These are phyloP conservation scores for Candida coleopterorum DNA, from an alignment of 805 yeast genomes.

Conservation along the genomic window DNA sequence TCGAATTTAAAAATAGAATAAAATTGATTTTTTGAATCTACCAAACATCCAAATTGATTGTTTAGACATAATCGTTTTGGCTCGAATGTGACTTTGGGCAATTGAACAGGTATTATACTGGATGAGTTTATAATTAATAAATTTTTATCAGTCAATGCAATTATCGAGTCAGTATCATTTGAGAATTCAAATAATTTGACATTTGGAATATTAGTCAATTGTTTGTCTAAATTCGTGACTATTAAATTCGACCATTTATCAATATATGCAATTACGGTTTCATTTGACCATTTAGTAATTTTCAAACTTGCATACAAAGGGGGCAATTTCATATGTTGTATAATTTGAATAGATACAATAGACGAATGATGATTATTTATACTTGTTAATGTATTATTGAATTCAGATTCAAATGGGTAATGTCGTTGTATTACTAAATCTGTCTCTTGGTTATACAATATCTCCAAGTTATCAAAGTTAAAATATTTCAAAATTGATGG, in stretches of 20 bases:
- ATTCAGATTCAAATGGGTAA: background rate
- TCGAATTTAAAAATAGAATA: slow-evolving; percentile 27
- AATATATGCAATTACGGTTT: slow-evolving; percentile 4
- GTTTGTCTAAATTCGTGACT: background rate
- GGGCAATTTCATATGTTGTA: slow-evolving; percentile 3
- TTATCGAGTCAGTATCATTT: background rate
- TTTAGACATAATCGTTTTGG: slow-evolving; percentile 6
- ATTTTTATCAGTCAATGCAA: slow-evolving; percentile 2
- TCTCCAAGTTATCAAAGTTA: slow-evolving; percentile 1
- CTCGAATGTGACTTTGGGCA: slow-evolving; percentile 4
- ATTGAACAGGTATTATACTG: background rate
- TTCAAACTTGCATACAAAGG: slow-evolving; percentile 1
- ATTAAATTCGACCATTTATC: slow-evolving; percentile 4
- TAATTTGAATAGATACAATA: background rate
- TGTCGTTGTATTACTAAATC: background rate
- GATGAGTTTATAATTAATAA: slow-evolving; percentile 1
- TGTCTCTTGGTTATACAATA: background rate
- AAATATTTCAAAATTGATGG: slow-evolving; percentile 19
- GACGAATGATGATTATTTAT: slow-evolving; percentile 5
- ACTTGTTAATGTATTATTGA: background rate
- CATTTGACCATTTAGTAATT: background rate
- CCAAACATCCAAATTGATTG: slow-evolving; percentile 28
- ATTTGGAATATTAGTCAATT: slow-evolving; percentile 2
- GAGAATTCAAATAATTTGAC: slow-evolving; percentile 7
- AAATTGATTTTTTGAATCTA: slow-evolving; percentile 36